Evolutionary conservation across 352 stramenopile species (phyloP).

Genomic region (Thalassiosira livingstoniorum): DNA sequence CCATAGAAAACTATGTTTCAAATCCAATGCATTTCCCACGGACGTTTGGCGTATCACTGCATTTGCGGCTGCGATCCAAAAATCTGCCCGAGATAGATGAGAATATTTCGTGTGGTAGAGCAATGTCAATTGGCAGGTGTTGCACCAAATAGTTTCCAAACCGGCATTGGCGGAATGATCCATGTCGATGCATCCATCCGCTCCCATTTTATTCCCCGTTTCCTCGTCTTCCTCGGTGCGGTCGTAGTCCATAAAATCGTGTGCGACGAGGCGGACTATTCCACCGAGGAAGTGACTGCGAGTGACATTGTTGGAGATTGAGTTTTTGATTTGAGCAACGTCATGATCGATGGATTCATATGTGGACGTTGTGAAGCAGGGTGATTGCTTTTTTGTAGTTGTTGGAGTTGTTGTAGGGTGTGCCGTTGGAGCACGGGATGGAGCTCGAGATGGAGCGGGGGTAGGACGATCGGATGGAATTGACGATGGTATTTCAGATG

Average conservation of each 20-base stretch:
- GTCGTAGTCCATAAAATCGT: conserved; percentile 78
- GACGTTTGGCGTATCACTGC: conserved; percentile 63
- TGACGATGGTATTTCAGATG: not conserved
- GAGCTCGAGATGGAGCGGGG: not conserved
- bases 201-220: conserved; percentile 52
- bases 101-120: conserved; percentile 59
- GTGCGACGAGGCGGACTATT: conserved; percentile 60
- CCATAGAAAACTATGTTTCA: conserved; percentile 59
- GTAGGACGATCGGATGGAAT: not conserved
- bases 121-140: conserved; percentile 45
- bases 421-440: not conserved
- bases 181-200: conserved; percentile 66
- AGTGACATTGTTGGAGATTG: conserved; percentile 36
- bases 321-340: conserved; percentile 47
- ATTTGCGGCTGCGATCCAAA: conserved; percentile 69
- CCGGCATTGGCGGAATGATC: conserved; percentile 55
- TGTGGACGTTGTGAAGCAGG: conserved; percentile 44
- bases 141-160: conserved; percentile 63
- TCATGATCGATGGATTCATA: conserved; percentile 63
- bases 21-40: conserved; percentile 49
- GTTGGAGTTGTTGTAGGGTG: not conserved
- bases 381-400: conserved; percentile 1
- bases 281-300: conserved; percentile 66
- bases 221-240: not conserved
- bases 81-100: conserved; percentile 64